Base-by-base conservation (phyloP, 2,329 filamentous ascomycete species). In the Fusarium coffeatum region DNA sequence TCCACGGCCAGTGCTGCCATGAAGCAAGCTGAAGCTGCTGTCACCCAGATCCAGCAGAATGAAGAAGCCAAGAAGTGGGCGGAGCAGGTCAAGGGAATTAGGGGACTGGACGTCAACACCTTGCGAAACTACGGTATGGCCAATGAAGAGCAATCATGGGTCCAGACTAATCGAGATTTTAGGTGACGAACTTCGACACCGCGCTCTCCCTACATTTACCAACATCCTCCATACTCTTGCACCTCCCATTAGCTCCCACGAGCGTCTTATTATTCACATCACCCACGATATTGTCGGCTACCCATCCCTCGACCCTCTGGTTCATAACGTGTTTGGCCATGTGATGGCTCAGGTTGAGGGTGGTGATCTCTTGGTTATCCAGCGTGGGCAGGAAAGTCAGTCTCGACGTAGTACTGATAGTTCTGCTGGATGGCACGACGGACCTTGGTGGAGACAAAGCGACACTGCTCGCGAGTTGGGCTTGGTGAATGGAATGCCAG, bases 331-430 rank as follows among this genome's bases (percentile, higher is more conserved):
- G 69, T 99, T 99, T 83, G 92, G 92, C 58, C 91, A 94, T 55
- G 94, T 99, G 76, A 99, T 99, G 96, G 89, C 94, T n/a, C 96
- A 99, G 82, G 96, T 99, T 47, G 96, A 99, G 82, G 96, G 96
- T 70, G 96, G 96, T 58, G 96, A 98, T 76, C 86, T 99, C 20
- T 87, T 98, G 56, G 96, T 99, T 58, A 90, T 98, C 65, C 96
- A 99, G 82, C 92, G 94, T 40, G 96, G 96, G 22, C 92, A 93
- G 66, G 96, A 98, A 81, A 93, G 90, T 50, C 88, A 90, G 48
- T 90, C 90, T 47, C 88, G 90, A 45, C 86, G 87, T 43, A 89
- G 89, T 84, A 62, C 83, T 27, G 87, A 89, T 54, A 84, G 83
- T 20, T 83, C 84, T 28, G 85, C 87, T 40, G 92, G 92, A 66